Evolutionary conservation across 169 alveolate genomes (phyloP).

Genomic region (Perkinsus chesapeaki): DNA sequence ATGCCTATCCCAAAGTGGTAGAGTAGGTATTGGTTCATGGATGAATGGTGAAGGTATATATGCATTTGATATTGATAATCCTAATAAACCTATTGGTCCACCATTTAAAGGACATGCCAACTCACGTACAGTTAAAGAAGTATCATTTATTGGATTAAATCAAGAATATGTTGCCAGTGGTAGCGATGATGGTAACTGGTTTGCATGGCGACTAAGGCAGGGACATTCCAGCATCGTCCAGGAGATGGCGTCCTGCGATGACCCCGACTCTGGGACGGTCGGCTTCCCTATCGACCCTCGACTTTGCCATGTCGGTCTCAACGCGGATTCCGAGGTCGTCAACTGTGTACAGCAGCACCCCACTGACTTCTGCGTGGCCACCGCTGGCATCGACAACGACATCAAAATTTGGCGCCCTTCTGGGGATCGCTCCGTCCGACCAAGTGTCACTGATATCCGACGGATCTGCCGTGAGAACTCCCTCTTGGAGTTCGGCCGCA

Average conservation of each 20-base stretch:
- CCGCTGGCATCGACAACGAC: neutral
- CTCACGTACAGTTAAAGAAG: neutral
- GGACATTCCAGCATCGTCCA: neutral
- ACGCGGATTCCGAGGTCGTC: neutral
- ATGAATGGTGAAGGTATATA: neutral
- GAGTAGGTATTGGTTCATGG: neutral
- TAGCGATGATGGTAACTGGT: neutral
- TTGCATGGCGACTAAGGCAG: neutral
- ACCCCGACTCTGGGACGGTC: neutral
- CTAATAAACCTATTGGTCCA: neutral
- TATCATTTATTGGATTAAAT: neutral
- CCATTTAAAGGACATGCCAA: neutral
- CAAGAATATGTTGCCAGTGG: neutral
- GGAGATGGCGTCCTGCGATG: neutral
- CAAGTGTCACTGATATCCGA: too few species aligned
- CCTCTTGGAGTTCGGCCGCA: too few species aligned
- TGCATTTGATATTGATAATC: neutral
- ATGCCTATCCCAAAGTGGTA: neutral
- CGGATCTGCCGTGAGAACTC: too few species aligned
- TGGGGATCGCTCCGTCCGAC: neutral
- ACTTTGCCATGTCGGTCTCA: neutral
- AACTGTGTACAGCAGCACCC: neutral
- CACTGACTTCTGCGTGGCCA: neutral
- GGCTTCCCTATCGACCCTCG: neutral
- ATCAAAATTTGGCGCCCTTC: neutral